Evolutionary conservation across 805 yeast genomes (phyloP).

Genomic region (Candida jianshihensis): DNA sequence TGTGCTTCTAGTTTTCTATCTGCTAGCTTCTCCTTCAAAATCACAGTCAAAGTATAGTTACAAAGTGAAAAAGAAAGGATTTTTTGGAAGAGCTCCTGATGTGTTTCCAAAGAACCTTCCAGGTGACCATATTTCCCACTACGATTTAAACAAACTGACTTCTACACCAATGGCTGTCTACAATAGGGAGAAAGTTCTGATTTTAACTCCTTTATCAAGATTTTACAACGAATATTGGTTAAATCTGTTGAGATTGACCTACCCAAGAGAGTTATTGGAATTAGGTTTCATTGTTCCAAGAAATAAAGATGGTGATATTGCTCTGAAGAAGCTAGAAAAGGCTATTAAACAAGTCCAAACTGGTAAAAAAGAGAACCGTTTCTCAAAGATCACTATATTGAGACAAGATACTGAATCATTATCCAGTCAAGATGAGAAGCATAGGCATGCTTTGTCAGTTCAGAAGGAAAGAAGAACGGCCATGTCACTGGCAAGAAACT

Average conservation of each 20-base stretch:
- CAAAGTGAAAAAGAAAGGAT: conserved; percentile 20
- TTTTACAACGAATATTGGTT: conserved; percentile 87
- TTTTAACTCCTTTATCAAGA: conserved; percentile 84
- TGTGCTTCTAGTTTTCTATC: conserved; percentile 34
- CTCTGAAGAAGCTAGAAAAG: conserved; percentile 61
- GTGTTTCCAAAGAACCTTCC: conserved; percentile 57
- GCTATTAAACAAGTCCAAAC: conserved; percentile 71
- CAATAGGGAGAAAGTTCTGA: conserved; percentile 75
- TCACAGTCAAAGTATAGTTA: conserved; percentile 21
- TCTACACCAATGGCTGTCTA: conserved; percentile 65
- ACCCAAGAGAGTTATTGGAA: conserved; percentile 81
- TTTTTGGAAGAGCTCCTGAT: conserved; percentile 40
- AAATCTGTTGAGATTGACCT: conserved; percentile 63
- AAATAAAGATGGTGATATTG: conserved; percentile 71
- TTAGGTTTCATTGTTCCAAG: conserved; percentile 91
- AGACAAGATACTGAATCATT: conserved; percentile 86
- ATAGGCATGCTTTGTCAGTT: conserved; percentile 78
- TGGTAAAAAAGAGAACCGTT: conserved; percentile 55
- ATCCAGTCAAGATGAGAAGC: conserved; percentile 71
- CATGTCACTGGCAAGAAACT: conserved; percentile 94
- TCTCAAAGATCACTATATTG: conserved; percentile 77
- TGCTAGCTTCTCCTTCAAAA: conserved; percentile 31
- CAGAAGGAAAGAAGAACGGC: conserved; percentile 85
- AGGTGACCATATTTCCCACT: conserved; percentile 71
- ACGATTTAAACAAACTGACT: conserved; percentile 73